A percentile compares a stretch with the other conserved stretches of the same genome.
These are phyloP conservation scores for Hippophae rhamnoides DNA, from an alignment of 306 rosid genomes.

Conservation along the genomic window DNA sequence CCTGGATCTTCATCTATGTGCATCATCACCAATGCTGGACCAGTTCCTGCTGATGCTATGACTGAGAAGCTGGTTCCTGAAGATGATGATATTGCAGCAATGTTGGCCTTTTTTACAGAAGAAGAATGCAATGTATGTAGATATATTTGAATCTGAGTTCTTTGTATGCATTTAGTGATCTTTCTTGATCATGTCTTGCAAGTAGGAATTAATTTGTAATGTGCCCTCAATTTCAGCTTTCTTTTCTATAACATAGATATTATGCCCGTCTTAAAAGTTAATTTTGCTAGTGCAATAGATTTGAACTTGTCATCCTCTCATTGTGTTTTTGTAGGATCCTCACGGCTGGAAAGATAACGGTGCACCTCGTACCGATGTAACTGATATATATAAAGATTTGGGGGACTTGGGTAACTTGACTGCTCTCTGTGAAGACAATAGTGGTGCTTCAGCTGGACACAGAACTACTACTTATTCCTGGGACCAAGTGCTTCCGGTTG, in stretches of 20 bases:
- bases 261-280: no score
- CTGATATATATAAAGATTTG: slow-evolving; percentile 20
- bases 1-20: slow-evolving; percentile 10
- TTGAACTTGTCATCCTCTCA: background rate
- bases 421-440: slow-evolving; percentile 6
- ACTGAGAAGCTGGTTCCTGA: slow-evolving; percentile 1
- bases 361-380: slow-evolving; percentile 5
- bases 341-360: slow-evolving; percentile 1
- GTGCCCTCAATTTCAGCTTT: no score
- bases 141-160: background rate
- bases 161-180: slow-evolving; percentile 29
- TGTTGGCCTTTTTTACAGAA: slow-evolving; percentile 18
- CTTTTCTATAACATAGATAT: no score
- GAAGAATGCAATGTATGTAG: slow-evolving; percentile 4
- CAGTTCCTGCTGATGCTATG: slow-evolving; percentile 3
- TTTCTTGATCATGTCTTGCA: background rate
- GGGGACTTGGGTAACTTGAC: slow-evolving; percentile 20
- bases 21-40: background rate
- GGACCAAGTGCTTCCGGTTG: slow-evolving; percentile 13
- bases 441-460: slow-evolving; percentile 6
- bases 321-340: slow-evolving; percentile 14
- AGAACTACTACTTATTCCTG: background rate
- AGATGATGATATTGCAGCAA: slow-evolving; percentile 15
- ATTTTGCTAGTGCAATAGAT: no score
- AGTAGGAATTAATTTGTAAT: no score